Percentiles rank a stretch among this genome's conserved stretches.
Evolutionary conservation across 2,329 filamentous ascomycete species (phyloP).

Genomic region (Metarhizium guizhouense): DNA sequence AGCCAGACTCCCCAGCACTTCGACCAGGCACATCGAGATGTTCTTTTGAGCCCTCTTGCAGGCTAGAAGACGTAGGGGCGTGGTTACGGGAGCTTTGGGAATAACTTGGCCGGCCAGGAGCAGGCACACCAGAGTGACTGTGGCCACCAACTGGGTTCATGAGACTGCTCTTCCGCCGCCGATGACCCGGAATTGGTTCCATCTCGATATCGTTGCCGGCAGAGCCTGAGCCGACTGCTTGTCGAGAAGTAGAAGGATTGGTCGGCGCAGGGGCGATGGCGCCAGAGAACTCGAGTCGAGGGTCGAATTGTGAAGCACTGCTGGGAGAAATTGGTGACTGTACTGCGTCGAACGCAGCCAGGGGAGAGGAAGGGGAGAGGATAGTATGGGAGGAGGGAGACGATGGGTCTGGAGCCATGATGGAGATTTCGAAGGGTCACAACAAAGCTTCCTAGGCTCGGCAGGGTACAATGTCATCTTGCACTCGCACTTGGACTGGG

Average conservation of each 20-base stretch:
- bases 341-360: background rate
- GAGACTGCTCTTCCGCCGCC: slow-evolving; percentile 47
- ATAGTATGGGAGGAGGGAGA: background rate
- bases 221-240: slow-evolving; percentile 6
- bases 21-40: slow-evolving; percentile 31
- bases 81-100: slow-evolving; percentile 6
- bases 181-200: slow-evolving; percentile 44
- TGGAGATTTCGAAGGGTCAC: slow-evolving; percentile 2
- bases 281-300: slow-evolving; percentile 2
- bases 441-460: slow-evolving; percentile 3
- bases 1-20: slow-evolving; percentile 11
- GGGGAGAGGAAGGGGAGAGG: background rate
- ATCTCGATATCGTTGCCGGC: slow-evolving; percentile 42
- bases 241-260: slow-evolving; percentile 8
- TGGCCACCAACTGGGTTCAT: slow-evolving; percentile 27
- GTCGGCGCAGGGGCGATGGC: slow-evolving; percentile 7
- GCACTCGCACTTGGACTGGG: background rate
- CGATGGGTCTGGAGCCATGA: slow-evolving; percentile 8
- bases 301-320: slow-evolving; percentile 1
- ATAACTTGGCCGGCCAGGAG: slow-evolving; percentile 9
- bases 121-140: slow-evolving; percentile 13
- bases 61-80: slow-evolving; percentile 10
- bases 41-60: slow-evolving; percentile 35
- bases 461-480: background rate
- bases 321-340: background rate